Conservation (phyloP, 352 stramenopile species). For the Phytophthora fragariae region DNA sequence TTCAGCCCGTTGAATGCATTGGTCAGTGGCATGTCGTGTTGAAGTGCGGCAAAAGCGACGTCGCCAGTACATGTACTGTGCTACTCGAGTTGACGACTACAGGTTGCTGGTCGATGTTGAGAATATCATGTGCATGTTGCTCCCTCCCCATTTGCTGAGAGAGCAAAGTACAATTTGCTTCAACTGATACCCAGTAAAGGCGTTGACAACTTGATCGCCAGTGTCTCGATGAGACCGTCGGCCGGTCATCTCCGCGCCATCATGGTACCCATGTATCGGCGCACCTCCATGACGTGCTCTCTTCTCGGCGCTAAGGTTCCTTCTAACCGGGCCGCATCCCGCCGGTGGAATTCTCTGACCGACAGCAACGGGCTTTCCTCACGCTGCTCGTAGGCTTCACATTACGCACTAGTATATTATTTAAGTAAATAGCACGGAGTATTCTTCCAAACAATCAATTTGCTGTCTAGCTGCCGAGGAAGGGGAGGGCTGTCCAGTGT, state of each 20-base stretch:
- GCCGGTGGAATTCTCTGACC: neutral
- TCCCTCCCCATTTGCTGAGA: neutral
- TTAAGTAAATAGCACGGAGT: conserved; percentile 37
- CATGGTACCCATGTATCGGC: neutral
- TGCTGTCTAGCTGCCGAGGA: conserved; percentile 18
- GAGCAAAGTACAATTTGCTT: neutral
- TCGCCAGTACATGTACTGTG: neutral
- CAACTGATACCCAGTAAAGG: conserved; percentile 2
- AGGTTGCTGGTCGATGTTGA: neutral
- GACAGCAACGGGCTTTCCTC: neutral
- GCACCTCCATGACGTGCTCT: conserved; percentile 6
- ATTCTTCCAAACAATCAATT: conserved; percentile 36
- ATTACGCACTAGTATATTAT: conserved; percentile 36
- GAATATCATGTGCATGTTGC: too few relatives aligned
- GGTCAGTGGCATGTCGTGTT: neutral
- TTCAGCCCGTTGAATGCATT: neutral
- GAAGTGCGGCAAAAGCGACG: neutral
- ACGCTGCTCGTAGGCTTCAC: conserved; percentile 14
- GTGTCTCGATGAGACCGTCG: conserved; percentile 7
- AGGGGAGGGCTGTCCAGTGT: conserved; percentile 4
- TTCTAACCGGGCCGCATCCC: conserved; percentile 1
- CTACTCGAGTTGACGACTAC: neutral
- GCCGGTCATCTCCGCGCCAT: neutral
- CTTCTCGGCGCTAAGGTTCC: conserved; percentile 18
- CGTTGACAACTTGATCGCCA: neutral